phyloP scores from a whole-genome alignment of 1,139 yeast species.

The Suhomyces choctaworum region DNA sequence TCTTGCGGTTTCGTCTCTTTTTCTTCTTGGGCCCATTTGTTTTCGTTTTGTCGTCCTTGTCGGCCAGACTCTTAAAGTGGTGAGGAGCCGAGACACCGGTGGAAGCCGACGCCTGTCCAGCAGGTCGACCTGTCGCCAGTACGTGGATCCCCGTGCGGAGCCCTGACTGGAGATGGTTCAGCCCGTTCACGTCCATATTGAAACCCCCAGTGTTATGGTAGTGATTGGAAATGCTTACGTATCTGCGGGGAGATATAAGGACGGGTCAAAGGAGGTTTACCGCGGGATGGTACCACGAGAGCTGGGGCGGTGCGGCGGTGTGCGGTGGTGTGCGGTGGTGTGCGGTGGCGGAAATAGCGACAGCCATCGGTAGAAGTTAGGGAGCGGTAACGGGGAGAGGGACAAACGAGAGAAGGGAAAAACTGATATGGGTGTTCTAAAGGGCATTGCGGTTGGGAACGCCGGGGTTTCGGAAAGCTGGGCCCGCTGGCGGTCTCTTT shows the following conservation, averaged over 20 bases:
- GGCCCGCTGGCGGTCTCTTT: too few relatives aligned
- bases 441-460: too few relatives aligned
- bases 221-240: conserved; percentile 1
- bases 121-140: too few relatives aligned
- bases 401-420: not conserved
- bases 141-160: not conserved
- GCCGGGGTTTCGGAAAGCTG: too few relatives aligned
- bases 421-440: too few relatives aligned
- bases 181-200: not conserved
- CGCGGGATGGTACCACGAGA: not conserved
- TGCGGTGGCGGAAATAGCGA: conserved; percentile 1
- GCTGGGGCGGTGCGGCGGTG: not conserved
- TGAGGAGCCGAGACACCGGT: too few relatives aligned
- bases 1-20: conserved; percentile 6
- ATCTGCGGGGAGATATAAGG: conserved; percentile 1
- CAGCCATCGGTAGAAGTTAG: not conserved
- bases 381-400: conserved; percentile 1
- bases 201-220: conserved; percentile 1
- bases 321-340: not conserved
- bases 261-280: not conserved
- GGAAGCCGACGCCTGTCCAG: not conserved
- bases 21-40: conserved; percentile 6
- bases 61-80: too few relatives aligned
- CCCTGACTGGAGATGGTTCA: not conserved
- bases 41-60: not conserved